Evolutionary conservation across 2,329 filamentous ascomycete species (phyloP), one percentile per base, ranked within the genome.

Genomic region (Pseudogymnoascus sp.): DNA sequence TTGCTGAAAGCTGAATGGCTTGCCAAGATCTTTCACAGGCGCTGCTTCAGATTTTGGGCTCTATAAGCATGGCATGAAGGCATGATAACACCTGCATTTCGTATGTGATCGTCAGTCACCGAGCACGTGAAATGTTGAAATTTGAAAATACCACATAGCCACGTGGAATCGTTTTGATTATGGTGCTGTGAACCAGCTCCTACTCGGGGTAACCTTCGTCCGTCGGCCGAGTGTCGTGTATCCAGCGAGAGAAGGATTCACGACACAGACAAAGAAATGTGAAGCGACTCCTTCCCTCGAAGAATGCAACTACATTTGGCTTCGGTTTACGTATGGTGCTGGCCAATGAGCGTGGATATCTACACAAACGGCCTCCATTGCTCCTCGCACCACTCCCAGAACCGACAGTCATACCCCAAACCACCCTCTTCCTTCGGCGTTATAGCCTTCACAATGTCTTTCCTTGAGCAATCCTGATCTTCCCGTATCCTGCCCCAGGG

Each of bases 401-500:
- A 70, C 25, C 67, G 60, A 11, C 45, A 61, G 6, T 67, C 67
- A 4, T 64, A 45, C 11, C 69, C 68, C 7, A 63, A 67, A 2
- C 67, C 69, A 28, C 67, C 68, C 33, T 68, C 67, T 16, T 66
- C 61, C 25, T 61, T 63, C 12, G 37, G 43, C 59, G 63, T 64
- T 45, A 70, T 60, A 4, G 62, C 61, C 12, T 63, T 40, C 4
- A 68, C n/a, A 8, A 68, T 35, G 63, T 69, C 65, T 12, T 66
- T 60, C 14, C 62, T 64, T 12, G 66, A 64, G 21, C 31, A 33
- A 5, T 63, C 61, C 62, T 82, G 80, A 76, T 76, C 80, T 9
- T 23, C 40, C 2, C 18, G 40, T 23, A 43, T 43, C 40, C 75
- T 71, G 4, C 68, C 66, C 69, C 69, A 70, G 5, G 69, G 69